Percentiles rank a stretch among this genome's conserved stretches.
These are phyloP conservation scores for Coemansia sp. DNA, from an alignment of 192 early-diverging fungal species.

Conservation along the genomic window DNA sequence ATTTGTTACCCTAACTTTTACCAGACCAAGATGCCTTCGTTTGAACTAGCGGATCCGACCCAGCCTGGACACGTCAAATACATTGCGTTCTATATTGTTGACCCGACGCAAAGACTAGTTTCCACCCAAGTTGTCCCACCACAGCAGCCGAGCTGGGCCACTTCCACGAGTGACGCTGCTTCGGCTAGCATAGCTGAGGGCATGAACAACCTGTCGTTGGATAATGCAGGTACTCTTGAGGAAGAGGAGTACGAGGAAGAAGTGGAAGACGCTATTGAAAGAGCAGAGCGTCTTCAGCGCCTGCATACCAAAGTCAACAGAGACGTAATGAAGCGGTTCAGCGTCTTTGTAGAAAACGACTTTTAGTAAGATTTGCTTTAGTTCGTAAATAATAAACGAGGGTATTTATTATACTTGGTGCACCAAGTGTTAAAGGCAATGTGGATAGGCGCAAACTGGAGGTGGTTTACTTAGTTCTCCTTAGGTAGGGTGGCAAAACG, in stretches of 20 bases:
- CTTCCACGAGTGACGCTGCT: neutral
- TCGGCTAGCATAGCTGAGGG: neutral
- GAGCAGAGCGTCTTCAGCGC: neutral
- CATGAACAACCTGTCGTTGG: neutral
- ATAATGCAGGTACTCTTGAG: neutral
- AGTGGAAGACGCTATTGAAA: neutral
- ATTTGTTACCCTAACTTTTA: constrained; percentile 74
- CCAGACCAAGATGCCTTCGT: constrained; percentile 67
- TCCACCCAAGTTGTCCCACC: constrained; percentile 67
- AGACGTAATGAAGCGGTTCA: constrained; percentile 4
- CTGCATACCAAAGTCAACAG: neutral
- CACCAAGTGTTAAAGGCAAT: too few species aligned
- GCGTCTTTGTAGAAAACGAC: neutral
- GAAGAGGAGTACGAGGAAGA: neutral
- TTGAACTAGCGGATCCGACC: constrained; percentile 63
- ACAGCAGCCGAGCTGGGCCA: constrained; percentile 63
- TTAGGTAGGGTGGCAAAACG: constrained; percentile 60
- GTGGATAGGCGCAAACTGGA: too few species aligned
- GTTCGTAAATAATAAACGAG: neutral
- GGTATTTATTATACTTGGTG: neutral
- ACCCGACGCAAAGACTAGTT: constrained; percentile 60
- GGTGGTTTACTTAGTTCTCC: constrained; percentile 1
- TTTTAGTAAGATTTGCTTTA: neutral
- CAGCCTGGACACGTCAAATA: constrained; percentile 69
- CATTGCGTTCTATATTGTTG: constrained; percentile 70